phyloP scores from a whole-genome alignment of 2,329 filamentous ascomycete species.

The Diplodia intermedia region DNA sequence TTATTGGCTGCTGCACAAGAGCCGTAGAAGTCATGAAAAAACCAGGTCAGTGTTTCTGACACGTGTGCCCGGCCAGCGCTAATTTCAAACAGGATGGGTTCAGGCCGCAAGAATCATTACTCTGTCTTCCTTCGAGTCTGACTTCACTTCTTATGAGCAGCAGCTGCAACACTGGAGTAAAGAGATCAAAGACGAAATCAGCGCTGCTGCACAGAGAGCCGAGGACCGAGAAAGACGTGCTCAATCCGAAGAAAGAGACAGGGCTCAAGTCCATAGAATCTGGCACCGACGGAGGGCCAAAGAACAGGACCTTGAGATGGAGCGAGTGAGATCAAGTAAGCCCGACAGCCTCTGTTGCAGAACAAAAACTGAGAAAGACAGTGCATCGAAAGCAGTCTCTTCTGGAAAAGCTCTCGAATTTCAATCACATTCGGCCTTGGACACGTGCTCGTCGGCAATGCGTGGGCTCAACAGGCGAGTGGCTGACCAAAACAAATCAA shows the following conservation, averaged over 20 bases:
- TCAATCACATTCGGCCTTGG: not conserved
- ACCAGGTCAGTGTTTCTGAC: not conserved
- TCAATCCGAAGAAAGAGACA: not conserved
- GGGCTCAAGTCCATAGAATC: not conserved
- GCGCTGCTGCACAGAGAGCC: not conserved
- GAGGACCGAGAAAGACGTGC: not conserved
- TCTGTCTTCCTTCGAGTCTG: not conserved
- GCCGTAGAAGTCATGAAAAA: not conserved
- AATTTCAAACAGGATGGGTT: not conserved
- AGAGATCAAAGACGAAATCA: constrained; percentile 7
- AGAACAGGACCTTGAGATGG: not conserved
- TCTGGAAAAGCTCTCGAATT: not conserved
- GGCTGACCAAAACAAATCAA: not conserved
- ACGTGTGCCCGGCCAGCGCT: not conserved
- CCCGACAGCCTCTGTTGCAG: no score
- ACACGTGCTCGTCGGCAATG: constrained; percentile 2
- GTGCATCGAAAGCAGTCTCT: not conserved
- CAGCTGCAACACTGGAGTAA: not conserved
- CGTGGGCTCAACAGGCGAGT: not conserved
- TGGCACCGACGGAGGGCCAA: not conserved
- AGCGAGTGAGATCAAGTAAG: not conserved
- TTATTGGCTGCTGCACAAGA: not conserved
- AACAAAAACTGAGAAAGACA: not conserved
- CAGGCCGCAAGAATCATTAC: not conserved
- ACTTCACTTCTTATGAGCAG: not conserved